phyloP scores from a whole-genome alignment of 345 rosid species.

The Acer negundo region DNA sequence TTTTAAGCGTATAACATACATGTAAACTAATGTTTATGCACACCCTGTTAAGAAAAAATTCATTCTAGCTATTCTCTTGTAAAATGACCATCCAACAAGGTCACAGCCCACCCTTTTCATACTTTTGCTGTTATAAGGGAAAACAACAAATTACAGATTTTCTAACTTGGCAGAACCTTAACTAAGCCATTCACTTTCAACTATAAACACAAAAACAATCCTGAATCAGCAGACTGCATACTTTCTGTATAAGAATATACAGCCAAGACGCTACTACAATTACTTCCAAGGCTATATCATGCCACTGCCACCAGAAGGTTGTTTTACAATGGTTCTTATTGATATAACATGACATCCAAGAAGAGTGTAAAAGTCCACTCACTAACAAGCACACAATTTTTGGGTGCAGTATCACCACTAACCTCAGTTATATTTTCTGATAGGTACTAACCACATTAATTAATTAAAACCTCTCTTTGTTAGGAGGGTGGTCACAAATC shows the following conservation, averaged over 20 bases:
- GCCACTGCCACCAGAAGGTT: slow-evolving; percentile 6
- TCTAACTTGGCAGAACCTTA: background rate
- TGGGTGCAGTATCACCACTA: background rate
- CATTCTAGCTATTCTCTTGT: slow-evolving; percentile 2
- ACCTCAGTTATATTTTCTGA: background rate
- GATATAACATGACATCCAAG: background rate
- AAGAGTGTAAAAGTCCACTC: background rate
- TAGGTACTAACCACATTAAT: background rate
- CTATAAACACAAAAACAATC: slow-evolving; percentile 3
- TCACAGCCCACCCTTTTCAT: background rate
- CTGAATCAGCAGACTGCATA: background rate
- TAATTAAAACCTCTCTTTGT: background rate
- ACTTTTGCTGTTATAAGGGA: background rate
- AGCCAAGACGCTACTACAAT: background rate
- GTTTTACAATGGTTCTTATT: background rate
- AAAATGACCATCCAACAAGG: background rate
- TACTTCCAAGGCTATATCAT: background rate
- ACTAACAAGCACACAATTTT: background rate
- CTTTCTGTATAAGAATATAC: background rate
- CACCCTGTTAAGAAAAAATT: background rate
- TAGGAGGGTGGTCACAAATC: background rate
- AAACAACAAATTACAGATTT: background rate
- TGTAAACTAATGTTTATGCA: slow-evolving; percentile 18
- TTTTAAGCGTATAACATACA: slow-evolving; percentile 19
- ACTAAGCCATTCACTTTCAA: slow-evolving; percentile 1